A percentile compares a stretch with the other conserved stretches of the same genome.
Evolutionary conservation across 1,284 basidiomycete genomes (phyloP).

Genomic region (Anthracocystis panici-leucophaei): DNA sequence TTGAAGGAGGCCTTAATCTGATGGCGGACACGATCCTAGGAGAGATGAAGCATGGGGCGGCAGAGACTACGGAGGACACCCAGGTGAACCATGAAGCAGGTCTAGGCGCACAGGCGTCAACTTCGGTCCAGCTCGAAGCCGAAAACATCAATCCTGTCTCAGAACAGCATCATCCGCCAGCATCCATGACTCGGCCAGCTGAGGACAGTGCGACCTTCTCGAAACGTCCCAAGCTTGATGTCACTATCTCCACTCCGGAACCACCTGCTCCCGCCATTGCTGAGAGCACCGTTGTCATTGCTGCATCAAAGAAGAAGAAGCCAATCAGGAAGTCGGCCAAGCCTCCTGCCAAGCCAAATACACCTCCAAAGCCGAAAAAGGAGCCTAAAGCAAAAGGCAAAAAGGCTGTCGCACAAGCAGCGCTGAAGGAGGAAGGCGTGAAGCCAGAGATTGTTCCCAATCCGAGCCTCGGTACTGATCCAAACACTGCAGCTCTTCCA

Average conservation of each 20-base stretch:
- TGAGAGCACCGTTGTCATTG: no score
- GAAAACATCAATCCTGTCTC: not conserved
- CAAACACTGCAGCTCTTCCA: not conserved
- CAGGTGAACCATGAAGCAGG: not conserved
- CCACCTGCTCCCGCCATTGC: not conserved
- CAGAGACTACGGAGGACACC: not conserved
- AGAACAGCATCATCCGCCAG: not conserved
- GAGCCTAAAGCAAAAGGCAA: constrained; percentile 11
- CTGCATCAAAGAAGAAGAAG: not conserved
- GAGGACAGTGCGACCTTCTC: constrained; percentile 7
- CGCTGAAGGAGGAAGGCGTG: not conserved
- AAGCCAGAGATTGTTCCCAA: not conserved
- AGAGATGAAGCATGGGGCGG: not conserved
- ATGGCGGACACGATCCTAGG: not conserved
- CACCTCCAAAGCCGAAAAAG: constrained; percentile 18
- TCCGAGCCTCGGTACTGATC: not conserved
- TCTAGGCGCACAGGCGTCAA: not conserved
- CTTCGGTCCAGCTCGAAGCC: not conserved
- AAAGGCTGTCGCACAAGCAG: not conserved
- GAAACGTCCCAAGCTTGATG: constrained; percentile 19
- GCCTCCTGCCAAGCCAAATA: constrained; percentile 8
- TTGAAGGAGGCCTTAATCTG: not conserved
- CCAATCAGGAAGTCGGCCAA: not conserved
- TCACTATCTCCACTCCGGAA: not conserved
- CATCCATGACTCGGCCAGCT: not conserved